Conservation (phyloP, 2,329 filamentous ascomycete species). For the Diaporthe sp. region DNA sequence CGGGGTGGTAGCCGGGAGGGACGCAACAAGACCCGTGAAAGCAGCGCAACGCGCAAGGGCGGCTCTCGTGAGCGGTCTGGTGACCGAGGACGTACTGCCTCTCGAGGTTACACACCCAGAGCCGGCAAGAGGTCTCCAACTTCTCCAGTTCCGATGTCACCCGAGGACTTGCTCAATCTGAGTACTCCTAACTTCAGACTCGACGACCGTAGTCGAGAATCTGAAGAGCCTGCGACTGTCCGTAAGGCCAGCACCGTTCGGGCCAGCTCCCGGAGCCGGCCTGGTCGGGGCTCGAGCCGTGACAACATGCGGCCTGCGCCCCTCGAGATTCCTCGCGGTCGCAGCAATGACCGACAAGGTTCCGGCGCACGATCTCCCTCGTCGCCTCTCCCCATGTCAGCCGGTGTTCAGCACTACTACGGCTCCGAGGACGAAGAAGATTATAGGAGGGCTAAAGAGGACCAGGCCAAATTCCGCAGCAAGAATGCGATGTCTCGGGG, state of each 20-base stretch:
- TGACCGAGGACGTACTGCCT: slow-evolving; percentile 75
- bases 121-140: slow-evolving; percentile 89
- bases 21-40: slow-evolving; percentile 58
- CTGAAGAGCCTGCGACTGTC: slow-evolving; percentile 58
- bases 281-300: slow-evolving; percentile 62
- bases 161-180: slow-evolving; percentile 81
- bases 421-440: slow-evolving; percentile 77
- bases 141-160: slow-evolving; percentile 94
- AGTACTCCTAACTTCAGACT: slow-evolving; percentile 58
- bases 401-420: slow-evolving; percentile 61
- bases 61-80: slow-evolving; percentile 73
- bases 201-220: slow-evolving; percentile 44
- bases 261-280: slow-evolving; percentile 46
- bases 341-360: slow-evolving; percentile 71
- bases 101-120: slow-evolving; percentile 74
- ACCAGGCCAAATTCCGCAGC: slow-evolving; percentile 67
- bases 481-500: slow-evolving; percentile 56
- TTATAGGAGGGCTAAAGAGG: slow-evolving; percentile 64
- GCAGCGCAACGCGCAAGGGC: slow-evolving; percentile 62
- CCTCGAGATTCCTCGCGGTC: slow-evolving; percentile 67
- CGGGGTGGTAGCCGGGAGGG: slow-evolving; percentile 66
- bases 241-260: slow-evolving; percentile 55
- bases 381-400: slow-evolving; percentile 83
- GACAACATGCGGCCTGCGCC: slow-evolving; percentile 58
- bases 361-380: slow-evolving; percentile 79